Base-by-base conservation (phyloP, 208 protist species). In the Spongospora subterranea region DNA sequence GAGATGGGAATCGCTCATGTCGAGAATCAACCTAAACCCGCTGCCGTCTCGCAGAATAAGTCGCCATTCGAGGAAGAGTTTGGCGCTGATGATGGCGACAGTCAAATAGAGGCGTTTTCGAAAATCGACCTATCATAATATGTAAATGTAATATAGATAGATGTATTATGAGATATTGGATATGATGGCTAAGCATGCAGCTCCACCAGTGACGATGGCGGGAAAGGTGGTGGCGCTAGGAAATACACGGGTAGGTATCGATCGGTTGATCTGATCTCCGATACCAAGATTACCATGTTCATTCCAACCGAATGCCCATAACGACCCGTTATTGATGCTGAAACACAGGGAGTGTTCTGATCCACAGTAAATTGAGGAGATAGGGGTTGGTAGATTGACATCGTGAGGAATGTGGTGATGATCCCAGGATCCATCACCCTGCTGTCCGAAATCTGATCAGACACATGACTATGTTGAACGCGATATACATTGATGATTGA, bases 1-100 rank as follows among this genome's bases (percentile, higher is more conserved):
- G 71, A 82, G n/a, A 82, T 82, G 71, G 71, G 71, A 6, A 82
- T 82, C 71, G 71, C 6, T 43, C 71, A 82, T 43, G 71, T 82
- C 71, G 71, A 82, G n/a, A 82, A 82, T n/a, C 6, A 29, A 24
- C 24, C 50, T 6, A n/a, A 82, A 82, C 35, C 35, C n/a, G 40
- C 71, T 6, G 71, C 71, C 17, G n/a, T n/a, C n/a, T n/a, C n/a
- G n/a, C n/a, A n/a, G n/a, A n/a, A n/a, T n/a, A n/a, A n/a, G n/a
- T n/a, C n/a, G n/a, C n/a, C n/a, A n/a, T n/a, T n/a, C n/a, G n/a
- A n/a, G n/a, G n/a, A n/a, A n/a, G n/a, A n/a, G n/a, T n/a, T n/a
- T n/a, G n/a, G n/a, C n/a, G n/a, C n/a, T n/a, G n/a, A n/a, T n/a
- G n/a, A n/a, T n/a, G n/a, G n/a, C n/a, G n/a, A n/a, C n/a, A n/a